Base-by-base conservation (phyloP, 108 stramenopile genomes). In the Skeletonema grethae region DNA sequence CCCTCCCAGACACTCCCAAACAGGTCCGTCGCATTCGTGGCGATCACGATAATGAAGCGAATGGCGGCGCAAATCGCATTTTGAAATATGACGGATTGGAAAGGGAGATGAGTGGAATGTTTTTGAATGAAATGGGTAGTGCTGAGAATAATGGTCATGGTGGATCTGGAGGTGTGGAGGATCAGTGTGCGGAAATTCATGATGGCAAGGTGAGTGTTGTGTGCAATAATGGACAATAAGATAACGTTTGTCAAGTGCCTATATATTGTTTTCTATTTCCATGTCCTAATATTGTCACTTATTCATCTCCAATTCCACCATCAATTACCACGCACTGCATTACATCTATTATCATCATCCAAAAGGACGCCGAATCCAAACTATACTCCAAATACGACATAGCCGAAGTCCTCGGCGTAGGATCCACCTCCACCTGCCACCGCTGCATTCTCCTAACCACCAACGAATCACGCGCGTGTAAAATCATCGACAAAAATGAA, bases 391-490 rank as follows among this genome's bases (percentile, higher is more conserved):
- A 96, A 76, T 98, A 97, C 77, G 86, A 91, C 63, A 65, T 98
- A 46, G 75, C 83, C 71, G 97, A 98, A 66, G 97, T 92, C 8
- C 82, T 99, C 65, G 98, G 98, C 0, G 94, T 99, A 9, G 98
- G 98, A 25, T 96, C 95, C 60, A 99, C 98, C 13, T 96, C 95
- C 20, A 95, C 91, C 36, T 95, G 95, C 61, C 95, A 99, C 71
- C 87, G 94, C 46, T 99, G 98, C 73, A 57, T 85, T 32, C 70
- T 79, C 25, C 57, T 66, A 22, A 16, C 63, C 50, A 85, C 86
- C 8, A 85, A 86, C 36, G 61, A 82, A 46, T 77, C 86, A 45
- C 96, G 86, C 58, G 98, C 98, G 0, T 97, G 97, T 78, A 99
- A 99, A 78, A 90, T 98, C 32, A 97, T 99, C 57, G 97, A 98